Evolutionary conservation across 2,329 filamentous ascomycete species (phyloP).

Genomic region (Hymenoscyphus infarciens): DNA sequence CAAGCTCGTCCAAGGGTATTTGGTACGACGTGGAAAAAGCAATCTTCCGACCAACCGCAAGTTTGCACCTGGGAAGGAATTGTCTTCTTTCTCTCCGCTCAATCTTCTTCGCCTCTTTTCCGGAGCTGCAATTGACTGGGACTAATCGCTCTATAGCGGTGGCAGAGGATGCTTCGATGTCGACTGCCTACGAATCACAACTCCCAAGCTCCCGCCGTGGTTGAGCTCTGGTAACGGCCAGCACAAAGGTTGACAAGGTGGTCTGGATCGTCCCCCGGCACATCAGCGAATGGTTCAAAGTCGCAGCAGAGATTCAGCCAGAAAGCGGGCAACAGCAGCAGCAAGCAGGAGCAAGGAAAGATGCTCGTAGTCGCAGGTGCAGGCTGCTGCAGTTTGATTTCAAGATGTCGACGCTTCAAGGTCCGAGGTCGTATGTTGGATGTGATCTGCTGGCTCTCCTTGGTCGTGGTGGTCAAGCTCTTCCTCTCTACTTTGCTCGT

Average conservation of each 20-base stretch:
- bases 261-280: constrained; percentile 3
- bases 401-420: background rate
- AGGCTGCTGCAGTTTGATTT: background rate
- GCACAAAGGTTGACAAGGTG: constrained; percentile 1
- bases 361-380: no score
- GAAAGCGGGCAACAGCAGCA: constrained; percentile 9
- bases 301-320: constrained; percentile 15
- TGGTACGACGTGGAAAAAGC: background rate
- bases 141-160: no score
- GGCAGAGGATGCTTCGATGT: background rate
- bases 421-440: background rate
- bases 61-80: background rate
- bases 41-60: constrained; percentile 4
- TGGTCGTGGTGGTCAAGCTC: background rate
- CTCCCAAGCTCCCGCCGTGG: background rate
- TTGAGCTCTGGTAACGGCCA: background rate
- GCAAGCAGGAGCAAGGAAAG: constrained; percentile 2
- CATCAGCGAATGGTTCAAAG: constrained; percentile 13
- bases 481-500: background rate
- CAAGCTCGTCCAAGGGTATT: background rate
- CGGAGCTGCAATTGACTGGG: background rate
- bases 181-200: background rate
- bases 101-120: background rate
- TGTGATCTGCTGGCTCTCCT: no score
- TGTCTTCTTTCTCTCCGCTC: background rate